Conservation (phyloP, 1,139 yeast genomes). For the Geotrichum restrictum region DNA sequence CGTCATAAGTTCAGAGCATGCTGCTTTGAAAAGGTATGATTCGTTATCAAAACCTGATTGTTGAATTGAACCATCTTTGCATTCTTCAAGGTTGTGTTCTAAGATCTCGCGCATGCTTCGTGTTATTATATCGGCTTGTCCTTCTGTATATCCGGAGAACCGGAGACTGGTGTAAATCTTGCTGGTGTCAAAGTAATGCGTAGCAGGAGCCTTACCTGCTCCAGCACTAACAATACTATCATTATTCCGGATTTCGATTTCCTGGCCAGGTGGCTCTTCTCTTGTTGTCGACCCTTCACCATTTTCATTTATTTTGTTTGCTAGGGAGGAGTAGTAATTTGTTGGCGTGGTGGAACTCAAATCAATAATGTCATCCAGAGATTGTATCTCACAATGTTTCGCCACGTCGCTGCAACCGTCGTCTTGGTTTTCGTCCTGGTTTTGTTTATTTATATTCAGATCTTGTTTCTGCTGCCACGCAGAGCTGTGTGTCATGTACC, state of each 20-base stretch:
- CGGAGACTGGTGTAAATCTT: conserved; percentile 38
- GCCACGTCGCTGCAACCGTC: background rate
- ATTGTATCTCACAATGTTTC: background rate
- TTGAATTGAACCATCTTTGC: conserved; percentile 59
- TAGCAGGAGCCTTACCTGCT: background rate
- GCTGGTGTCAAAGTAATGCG: conserved; percentile 42
- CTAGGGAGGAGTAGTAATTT: background rate
- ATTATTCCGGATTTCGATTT: conserved; percentile 3
- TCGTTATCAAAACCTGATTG: conserved; percentile 77
- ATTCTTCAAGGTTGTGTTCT: conserved; percentile 48
- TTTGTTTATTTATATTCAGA: too few species aligned
- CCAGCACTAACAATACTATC: conserved; percentile 7
- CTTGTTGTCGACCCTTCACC: background rate
- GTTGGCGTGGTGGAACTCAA: background rate
- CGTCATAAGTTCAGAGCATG: conserved; percentile 79
- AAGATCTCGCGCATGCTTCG: conserved; percentile 38
- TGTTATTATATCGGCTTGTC: conserved; percentile 42
- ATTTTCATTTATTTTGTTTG: background rate
- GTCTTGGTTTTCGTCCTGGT: too few species aligned
- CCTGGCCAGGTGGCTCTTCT: background rate
- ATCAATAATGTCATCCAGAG: background rate
- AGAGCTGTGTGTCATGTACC: too few species aligned
- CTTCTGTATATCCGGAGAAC: conserved; percentile 41
- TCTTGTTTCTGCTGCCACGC: too few species aligned
- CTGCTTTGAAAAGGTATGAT: conserved; percentile 83